Percentiles rank a stretch among this genome's conserved stretches.
These are phyloP conservation scores for Oehlia diaphana DNA, from an alignment of 192 early-diverging fungal genomes.

Conservation along the genomic window DNA sequence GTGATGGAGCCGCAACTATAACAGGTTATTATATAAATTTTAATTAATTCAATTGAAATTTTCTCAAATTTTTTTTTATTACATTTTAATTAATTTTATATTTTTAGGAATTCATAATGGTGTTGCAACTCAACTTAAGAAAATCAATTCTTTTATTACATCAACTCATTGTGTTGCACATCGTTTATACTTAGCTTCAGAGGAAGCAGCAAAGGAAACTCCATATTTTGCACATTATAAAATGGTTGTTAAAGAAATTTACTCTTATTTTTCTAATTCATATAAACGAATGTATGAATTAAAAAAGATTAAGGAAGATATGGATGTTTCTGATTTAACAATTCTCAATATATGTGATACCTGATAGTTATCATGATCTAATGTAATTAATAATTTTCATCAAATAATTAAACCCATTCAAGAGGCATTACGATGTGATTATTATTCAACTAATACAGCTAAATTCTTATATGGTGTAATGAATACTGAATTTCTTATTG, in stretches of 20 bases:
- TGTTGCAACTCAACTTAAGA: not conserved
- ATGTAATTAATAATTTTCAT: not conserved
- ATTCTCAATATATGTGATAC: not conserved
- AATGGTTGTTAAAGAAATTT: not conserved
- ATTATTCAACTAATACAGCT: not conserved
- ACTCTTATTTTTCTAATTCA: not conserved
- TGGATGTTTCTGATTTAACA: not conserved
- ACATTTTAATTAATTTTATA: not conserved
- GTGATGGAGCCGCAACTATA: too few species aligned
- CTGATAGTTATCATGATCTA: not conserved
- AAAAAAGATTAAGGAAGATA: not conserved
- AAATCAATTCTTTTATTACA: not conserved
- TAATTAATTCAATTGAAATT: too few species aligned
- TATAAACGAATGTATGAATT: constrained; percentile 7
- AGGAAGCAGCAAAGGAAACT: not conserved
- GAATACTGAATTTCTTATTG: not conserved
- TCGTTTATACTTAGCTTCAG: not conserved
- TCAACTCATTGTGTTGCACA: not conserved
- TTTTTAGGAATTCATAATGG: not conserved
- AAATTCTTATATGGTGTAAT: not conserved
- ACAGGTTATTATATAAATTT: too few species aligned
- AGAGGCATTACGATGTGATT: not conserved
- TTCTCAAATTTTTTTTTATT: too few species aligned
- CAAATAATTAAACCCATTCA: not conserved
- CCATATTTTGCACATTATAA: not conserved